Conservation (phyloP, 768 basidiomycete species). For the Amanita muscaria region DNA sequence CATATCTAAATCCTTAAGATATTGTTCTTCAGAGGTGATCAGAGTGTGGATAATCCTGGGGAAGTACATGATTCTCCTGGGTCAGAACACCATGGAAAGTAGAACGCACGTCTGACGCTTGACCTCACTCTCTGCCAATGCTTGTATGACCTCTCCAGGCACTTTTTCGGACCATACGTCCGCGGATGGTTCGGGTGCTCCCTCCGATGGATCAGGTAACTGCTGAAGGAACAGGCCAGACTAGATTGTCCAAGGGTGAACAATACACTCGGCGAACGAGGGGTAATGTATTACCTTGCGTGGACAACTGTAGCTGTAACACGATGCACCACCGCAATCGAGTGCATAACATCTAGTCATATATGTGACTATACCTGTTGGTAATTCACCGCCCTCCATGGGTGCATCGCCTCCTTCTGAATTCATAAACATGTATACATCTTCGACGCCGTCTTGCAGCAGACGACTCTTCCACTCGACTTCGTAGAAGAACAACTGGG, state of each 20-base stretch:
- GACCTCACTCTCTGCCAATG: conserved; percentile 70
- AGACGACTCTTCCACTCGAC: conserved; percentile 88
- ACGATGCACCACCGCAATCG: conserved; percentile 67
- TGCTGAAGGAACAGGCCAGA: conserved; percentile 23
- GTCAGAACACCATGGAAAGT: no score
- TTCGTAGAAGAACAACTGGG: conserved; percentile 92
- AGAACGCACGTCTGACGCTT: conserved; percentile 61
- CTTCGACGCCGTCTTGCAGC: conserved; percentile 81
- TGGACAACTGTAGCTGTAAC: conserved; percentile 81
- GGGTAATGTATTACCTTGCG: conserved; percentile 35
- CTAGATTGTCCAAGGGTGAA: conserved; percentile 14
- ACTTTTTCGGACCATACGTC: conserved; percentile 43
- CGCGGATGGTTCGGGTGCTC: conserved; percentile 21
- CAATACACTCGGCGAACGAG: conserved; percentile 2
- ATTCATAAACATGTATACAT: conserved; percentile 89
- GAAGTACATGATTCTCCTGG: neutral
- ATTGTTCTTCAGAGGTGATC: conserved; percentile 83
- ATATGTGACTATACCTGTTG: conserved; percentile 85
- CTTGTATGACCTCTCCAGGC: conserved; percentile 26
- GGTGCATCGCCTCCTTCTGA: conserved; percentile 62
- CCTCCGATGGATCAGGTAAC: conserved; percentile 22
- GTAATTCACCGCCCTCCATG: conserved; percentile 59
- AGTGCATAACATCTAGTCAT: conserved; percentile 88
- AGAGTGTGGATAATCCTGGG: conserved; percentile 75
- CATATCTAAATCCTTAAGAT: conserved; percentile 77